Evolutionary conservation across 495 filamentous ascomycete genomes (phyloP).

Genomic region (Beverwykella pulmonaria): DNA sequence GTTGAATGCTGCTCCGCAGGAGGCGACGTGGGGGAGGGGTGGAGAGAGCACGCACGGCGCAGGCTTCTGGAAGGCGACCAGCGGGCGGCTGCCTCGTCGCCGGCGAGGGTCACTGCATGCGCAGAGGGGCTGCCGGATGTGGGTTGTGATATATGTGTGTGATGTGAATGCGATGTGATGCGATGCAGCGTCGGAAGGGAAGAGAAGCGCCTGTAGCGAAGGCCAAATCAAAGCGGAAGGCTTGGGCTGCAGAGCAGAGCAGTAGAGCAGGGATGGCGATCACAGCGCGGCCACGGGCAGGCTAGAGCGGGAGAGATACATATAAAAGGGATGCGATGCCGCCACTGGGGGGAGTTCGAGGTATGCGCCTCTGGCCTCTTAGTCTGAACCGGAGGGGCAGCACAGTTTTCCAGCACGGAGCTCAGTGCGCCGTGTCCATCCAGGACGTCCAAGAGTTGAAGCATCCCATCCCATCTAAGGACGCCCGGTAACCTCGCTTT

Average conservation of each 20-base stretch:
- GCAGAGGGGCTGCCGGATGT: neutral
- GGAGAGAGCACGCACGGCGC: neutral
- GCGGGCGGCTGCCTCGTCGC: neutral
- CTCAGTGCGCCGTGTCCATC: too few relatives aligned
- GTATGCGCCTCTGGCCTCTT: too few relatives aligned
- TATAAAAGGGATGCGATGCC: too few relatives aligned
- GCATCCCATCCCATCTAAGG: too few relatives aligned
- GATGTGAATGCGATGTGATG: neutral
- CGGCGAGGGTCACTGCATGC: constrained; percentile 14
- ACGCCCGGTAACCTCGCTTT: too few relatives aligned
- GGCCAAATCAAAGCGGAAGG: neutral
- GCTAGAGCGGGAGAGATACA: too few relatives aligned
- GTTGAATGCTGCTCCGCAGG: neutral
- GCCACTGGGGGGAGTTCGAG: too few relatives aligned
- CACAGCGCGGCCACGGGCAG: neutral
- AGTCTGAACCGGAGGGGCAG: too few relatives aligned
- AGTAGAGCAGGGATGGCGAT: neutral
- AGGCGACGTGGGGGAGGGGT: neutral
- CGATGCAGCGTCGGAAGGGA: neutral
- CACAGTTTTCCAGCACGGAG: too few relatives aligned
- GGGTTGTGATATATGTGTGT: neutral
- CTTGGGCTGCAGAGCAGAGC: neutral
- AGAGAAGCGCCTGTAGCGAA: too few relatives aligned
- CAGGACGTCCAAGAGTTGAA: too few relatives aligned
- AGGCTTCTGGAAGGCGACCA: neutral